Base-by-base conservation (phyloP, 1,139 yeast species). In the Kodamaea plutei region DNA sequence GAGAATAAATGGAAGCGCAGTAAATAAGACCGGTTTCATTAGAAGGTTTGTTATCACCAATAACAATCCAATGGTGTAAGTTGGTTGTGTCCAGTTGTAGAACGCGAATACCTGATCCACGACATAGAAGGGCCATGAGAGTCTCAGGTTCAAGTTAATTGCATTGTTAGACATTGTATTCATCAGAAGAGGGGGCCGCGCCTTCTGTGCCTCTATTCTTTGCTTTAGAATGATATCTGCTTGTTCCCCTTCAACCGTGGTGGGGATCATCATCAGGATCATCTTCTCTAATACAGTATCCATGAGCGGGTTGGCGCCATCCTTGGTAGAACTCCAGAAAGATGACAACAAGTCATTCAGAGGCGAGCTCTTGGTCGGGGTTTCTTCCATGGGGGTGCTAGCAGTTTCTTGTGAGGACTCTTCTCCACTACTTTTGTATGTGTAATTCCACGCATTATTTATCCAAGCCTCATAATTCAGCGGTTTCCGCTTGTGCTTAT, bases 211-310 rank as follows among this genome's bases (percentile, higher is more conserved):
- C 32, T 64, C 72, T 15, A 76, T 59, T 36, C 93, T 54, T 13
- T 66, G 69, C 26, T 69, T 61, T 12, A 64, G 38, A 8, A 75
- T 55, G 12, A 49, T 45, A 11, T 50, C 54, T n/a, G 64, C 52
- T 35, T 58, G 62, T 16, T 60, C 60, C 23, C 58, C 64, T 30
- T 64, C 64, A 3, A 76, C 62, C 9, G 80, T 67, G 4, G 82
- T 69, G 0, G 94, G 93, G 20, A 84, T 60, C 4, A 88, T 79
- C 78, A 84, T 76, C 17, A 75, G 63, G 3, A 84, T 62, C 23
- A 84, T 61, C 45, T 76, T 73, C 47, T 84, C 95, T 44, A 84
- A 69, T 31, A 85, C 55, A 38, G 78, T 79, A 45, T 85, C 95
- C 0, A 84, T 70, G 52, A 78, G 54, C 19, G 12, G 33, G 29